Evolutionary conservation across 176 grass and related monocot species (phyloP), one percentile per base, ranked within the genome.

Genomic region (Eremochloa ophiuroides): DNA sequence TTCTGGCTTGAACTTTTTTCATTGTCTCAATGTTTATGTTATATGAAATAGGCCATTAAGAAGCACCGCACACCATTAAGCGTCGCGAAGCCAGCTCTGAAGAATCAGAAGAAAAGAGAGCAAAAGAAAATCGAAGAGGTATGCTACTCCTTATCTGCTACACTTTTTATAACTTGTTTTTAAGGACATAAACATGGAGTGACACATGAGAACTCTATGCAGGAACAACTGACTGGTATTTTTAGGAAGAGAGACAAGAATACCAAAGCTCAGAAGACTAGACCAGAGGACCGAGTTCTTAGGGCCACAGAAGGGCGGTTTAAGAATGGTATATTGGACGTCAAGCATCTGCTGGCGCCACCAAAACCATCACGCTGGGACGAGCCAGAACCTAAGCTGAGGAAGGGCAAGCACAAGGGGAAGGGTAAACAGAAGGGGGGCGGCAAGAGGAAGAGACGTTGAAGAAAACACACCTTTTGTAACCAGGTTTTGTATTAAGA

Each of bases 321-420:
- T 75, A 99, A 79, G 79, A 99, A 95, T 66, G 96, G 95, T 81
- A 85, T 98, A 78, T 89, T 95, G 60, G 76, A 99, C 55, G 91
- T 98, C 37, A 98, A 95, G 38, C 93, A 95, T 78, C 85, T 99
- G 26, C 77, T 93, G 68, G 64, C 67, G 14, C 30, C 63, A 50
- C 85, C 96, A 22, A 95, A 89, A 72, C 70, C 81, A 69, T 85
- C 89, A 0, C 82, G 68, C 25, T 66, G 82, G 61, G 89, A 97
- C 53, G 61, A 4, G 5, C 70, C 78, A 0, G 86, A 86, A 41
- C 61, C 75, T 1, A 88, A 87, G 64, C 84, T 81, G 70, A 78
- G 74, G 71, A 89, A 82, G 60, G 91, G 83, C 22, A 88, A 90
- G 33, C 89, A 85, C 72, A 83, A 87, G 39, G 87, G 80, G 0